Conservation (phyloP, 345 rosid genomes). For the Erodium maritimum region DNA sequence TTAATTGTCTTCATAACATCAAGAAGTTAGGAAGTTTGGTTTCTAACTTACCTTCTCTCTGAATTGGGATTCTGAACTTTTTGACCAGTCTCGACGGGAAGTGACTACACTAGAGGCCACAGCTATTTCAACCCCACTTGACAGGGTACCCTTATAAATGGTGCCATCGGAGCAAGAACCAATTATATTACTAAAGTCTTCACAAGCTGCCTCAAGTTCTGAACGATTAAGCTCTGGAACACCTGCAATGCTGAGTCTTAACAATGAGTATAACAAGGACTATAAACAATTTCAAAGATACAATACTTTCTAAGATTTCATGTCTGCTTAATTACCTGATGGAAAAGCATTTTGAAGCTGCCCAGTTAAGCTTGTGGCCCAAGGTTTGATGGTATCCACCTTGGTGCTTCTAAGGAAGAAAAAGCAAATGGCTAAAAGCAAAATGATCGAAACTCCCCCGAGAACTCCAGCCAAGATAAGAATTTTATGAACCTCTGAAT, state of each 20-base stretch:
- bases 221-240: slow-evolving; percentile 69
- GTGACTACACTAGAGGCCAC: slow-evolving; percentile 42
- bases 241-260: slow-evolving; percentile 31
- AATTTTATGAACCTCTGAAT: slow-evolving; percentile 19
- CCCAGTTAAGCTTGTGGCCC: slow-evolving; percentile 82
- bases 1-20: slow-evolving; percentile 2
- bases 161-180: slow-evolving; percentile 57
- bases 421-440: slow-evolving; percentile 25
- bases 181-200: slow-evolving; percentile 90
- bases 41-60: slow-evolving; percentile 53
- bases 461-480: slow-evolving; percentile 23
- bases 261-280: slow-evolving; percentile 1
- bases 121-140: slow-evolving; percentile 86
- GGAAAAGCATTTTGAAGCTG: slow-evolving; percentile 75
- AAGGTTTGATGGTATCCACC: slow-evolving; percentile 73
- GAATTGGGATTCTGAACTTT: slow-evolving; percentile 49
- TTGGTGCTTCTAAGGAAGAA: slow-evolving; percentile 40
- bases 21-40: neutral
- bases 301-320: neutral
- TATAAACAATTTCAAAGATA: neutral
- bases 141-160: slow-evolving; percentile 78
- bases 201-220: slow-evolving; percentile 88
- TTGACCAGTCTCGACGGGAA: slow-evolving; percentile 61
- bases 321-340: slow-evolving; percentile 35
- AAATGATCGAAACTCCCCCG: slow-evolving; percentile 32